Base-by-base conservation (phyloP, 1,284 basidiomycete species). In the Earliella scabrosa region DNA sequence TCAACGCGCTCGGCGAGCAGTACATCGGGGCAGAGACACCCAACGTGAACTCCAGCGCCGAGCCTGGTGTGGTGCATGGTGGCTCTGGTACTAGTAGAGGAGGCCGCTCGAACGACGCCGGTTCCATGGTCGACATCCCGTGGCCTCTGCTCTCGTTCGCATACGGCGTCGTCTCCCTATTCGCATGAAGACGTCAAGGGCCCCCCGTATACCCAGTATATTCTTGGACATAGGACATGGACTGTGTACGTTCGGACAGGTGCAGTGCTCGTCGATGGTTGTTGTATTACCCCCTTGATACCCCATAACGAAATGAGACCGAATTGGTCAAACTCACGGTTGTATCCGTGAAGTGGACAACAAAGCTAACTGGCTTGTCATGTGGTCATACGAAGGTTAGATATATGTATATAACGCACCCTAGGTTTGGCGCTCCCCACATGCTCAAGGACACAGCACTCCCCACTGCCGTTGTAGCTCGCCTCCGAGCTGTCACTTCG, bases 1-100 rank as follows among this genome's bases (percentile, higher is more conserved):
- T 74, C 54, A 73, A 64, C 20, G 31, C 58, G 9, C 64, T 73
- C 4, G 73, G 73, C 3, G 47, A 69, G 45, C 72, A 74, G 58
- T 73, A 74, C 54, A 72, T 74, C 46, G 69, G 72, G 13, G 66
- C 61, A 2, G 46, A 51, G 7, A 43, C 41, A n/a, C 65, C 65
- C 2, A 65, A 66, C 44, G 59, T 66, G n/a, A 66, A 58, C 35
- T 23, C 59, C 2, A 50, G 63, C 43, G 63, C 65, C 43, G 50
- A 53, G 27, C 68, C 64, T 11, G 66, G 68, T 1, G 60, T 66
- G 9, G 64, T 68, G 2, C 60, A 64, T 31, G 65, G 66, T 5
- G 63, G 61, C 9, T 46, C 50, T 24, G 64, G 64, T 16, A n/a
- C 23, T 13, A 32, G 18, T 18, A 8, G 16, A 38, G 16, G 14